Base-by-base conservation (phyloP, 306 rosid genomes). In the Malus asiatica region DNA sequence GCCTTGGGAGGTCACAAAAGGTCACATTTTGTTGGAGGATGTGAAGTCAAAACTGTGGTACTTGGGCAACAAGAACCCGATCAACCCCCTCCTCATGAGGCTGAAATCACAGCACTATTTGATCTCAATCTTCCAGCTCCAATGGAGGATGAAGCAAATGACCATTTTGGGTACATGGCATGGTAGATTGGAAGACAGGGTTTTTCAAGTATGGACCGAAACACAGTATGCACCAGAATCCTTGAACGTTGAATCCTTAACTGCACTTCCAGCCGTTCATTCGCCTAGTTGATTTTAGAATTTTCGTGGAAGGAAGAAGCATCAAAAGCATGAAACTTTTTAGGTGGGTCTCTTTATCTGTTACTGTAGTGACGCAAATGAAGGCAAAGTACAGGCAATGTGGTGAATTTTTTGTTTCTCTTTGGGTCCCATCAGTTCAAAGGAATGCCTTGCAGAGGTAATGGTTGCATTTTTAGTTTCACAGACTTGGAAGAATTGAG, bases 1-100 rank as follows among this genome's bases (percentile, higher is more conserved):
- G 98, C 98, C 52, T 87, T 94, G 67, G 98, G 98, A 6, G 98
- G 98, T 69, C 98, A 94, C 84, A 94, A 94, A 81, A 90, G 97
- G 86, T 94, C 98, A 70, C 98, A 94, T 80, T 89, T 90, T 80
- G 82, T 86, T 70, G 97, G 95, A 68, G 93, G 94, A 8, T 80
- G 83, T 68, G 90, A 86, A 60, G 90, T 86, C 16, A 81, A 81
- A 69, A 83, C 91, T 35, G 62, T 84, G n/a, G 85, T 87, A 61
- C 83, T 85, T 29, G 83, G 85, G 51, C 88, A 88, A 51, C 88
- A 88, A 72, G 81, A 79, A 74, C 76, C 64, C 25, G 82, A 79
- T 15, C 55, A 15, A 51, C 7, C 15, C 68, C 68, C 73, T 22
- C 74, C 84, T 53, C 38, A 30, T 30, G 71, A 75, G 73, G 79